These are phyloP conservation scores for Acanthamoeba sp. DNA, from an alignment of 208 protist species.

Conservation along the genomic window DNA sequence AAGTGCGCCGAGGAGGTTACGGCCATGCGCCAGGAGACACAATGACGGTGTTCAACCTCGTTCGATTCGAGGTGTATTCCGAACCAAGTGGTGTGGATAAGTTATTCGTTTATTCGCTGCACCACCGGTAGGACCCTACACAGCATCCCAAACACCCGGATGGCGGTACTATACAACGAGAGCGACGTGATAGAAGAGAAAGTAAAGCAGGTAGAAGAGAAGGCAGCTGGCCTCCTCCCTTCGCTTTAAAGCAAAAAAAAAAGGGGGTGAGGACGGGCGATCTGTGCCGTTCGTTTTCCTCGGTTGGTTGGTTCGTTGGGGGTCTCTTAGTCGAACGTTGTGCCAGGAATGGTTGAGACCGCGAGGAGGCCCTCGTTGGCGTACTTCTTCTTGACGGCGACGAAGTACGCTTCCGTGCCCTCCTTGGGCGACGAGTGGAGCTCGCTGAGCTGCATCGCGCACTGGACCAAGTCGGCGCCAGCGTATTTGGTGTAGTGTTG, in stretches of 20 bases:
- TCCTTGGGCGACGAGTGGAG: constrained; percentile 36
- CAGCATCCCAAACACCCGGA: not conserved
- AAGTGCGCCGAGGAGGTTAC: constrained; percentile 27
- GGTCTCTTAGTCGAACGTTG: constrained; percentile 17
- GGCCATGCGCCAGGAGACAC: not conserved
- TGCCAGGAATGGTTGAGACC: constrained; percentile 26
- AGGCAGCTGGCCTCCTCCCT: not conserved
- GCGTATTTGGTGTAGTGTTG: constrained; percentile 69
- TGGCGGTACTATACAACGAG: constrained; percentile 51
- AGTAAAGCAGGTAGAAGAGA: not conserved
- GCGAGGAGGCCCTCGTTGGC: constrained; percentile 50
- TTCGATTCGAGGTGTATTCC: no score
- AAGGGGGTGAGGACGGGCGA: not conserved
- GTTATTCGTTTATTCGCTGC: constrained; percentile 46
- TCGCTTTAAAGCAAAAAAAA: not conserved
- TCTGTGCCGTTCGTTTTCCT: not conserved
- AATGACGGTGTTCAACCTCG: not conserved
- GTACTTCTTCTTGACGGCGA: constrained; percentile 64
- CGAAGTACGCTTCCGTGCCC: not conserved
- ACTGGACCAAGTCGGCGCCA: not conserved
- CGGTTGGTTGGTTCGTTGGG: not conserved
- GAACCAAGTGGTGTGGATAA: not conserved
- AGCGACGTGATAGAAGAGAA: not conserved
- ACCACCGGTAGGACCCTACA: constrained; percentile 44
- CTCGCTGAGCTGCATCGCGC: constrained; percentile 44